A percentile compares a stretch with the other conserved stretches of the same genome.
Evolutionary conservation across 2,329 filamentous ascomycete genomes (phyloP).

Genomic region (Diaporthe sp.): DNA sequence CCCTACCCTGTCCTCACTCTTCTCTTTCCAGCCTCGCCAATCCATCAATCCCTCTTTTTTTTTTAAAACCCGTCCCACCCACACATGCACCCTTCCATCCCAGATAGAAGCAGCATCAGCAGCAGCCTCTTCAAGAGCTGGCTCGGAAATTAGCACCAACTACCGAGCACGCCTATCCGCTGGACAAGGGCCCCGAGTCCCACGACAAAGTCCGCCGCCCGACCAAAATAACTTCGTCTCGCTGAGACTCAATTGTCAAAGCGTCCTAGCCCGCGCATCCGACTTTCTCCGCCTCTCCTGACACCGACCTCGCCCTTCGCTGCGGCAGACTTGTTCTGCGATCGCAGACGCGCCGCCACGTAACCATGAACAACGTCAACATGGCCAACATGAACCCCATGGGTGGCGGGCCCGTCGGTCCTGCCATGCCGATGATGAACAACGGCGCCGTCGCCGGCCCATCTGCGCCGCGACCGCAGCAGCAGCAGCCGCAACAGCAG

Average conservation of each 20-base stretch:
- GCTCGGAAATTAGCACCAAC: slow-evolving; percentile 33
- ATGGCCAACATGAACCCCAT: slow-evolving; percentile 79
- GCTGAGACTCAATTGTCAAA: slow-evolving; percentile 29
- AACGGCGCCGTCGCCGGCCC: slow-evolving; percentile 59
- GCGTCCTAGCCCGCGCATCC: slow-evolving; percentile 27
- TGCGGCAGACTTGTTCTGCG: slow-evolving; percentile 56
- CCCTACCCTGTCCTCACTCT: slow-evolving; percentile 16
- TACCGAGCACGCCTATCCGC: slow-evolving; percentile 33
- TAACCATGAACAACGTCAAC: slow-evolving; percentile 71
- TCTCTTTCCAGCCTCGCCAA: slow-evolving; percentile 21
- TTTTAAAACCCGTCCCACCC: not conserved
- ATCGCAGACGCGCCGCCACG: slow-evolving; percentile 41
- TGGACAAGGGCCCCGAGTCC: slow-evolving; percentile 30
- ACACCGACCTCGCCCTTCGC: slow-evolving; percentile 25
- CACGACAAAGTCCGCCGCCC: slow-evolving; percentile 32
- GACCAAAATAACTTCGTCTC: slow-evolving; percentile 20
- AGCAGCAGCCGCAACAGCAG: slow-evolving; percentile 55
- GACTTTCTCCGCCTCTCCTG: slow-evolving; percentile 33
- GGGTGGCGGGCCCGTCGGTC: slow-evolving; percentile 73
- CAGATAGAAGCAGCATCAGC: slow-evolving; percentile 9
- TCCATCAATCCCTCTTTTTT: slow-evolving; percentile 24
- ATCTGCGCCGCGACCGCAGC: slow-evolving; percentile 53
- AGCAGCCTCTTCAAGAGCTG: slow-evolving; percentile 36
- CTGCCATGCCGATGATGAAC: slow-evolving; percentile 76
- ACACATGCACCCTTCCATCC: slow-evolving; percentile 24